Evolutionary conservation across 148 eudicot species (phyloP).

Genomic region (Rhododendron kiyosumense): DNA sequence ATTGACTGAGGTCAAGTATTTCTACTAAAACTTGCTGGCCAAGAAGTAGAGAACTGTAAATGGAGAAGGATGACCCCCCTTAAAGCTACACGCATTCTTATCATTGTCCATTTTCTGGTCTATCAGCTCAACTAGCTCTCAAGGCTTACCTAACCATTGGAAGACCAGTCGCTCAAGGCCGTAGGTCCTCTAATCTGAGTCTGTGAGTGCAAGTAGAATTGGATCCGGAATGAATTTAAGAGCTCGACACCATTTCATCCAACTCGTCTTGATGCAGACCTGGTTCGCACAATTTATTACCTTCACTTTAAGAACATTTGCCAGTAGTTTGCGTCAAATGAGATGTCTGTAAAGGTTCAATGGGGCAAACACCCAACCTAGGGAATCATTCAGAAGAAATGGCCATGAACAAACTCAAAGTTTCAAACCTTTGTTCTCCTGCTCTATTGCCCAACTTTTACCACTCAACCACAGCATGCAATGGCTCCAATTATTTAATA

Average conservation of each 20-base stretch:
- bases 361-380: not conserved
- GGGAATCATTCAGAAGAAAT: not conserved
- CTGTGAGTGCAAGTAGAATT: not conserved
- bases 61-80: not conserved
- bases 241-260: not conserved
- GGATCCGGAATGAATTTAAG: not conserved
- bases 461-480: not conserved
- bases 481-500: not conserved
- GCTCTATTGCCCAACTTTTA: not conserved
- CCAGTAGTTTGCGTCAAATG: not conserved
- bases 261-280: not conserved
- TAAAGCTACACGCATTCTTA: not conserved
- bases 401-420: not conserved
- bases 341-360: not conserved
- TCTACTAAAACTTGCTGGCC: not conserved
- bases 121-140: not conserved
- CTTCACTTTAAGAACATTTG: not conserved
- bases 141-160: not conserved
- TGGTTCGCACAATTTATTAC: not conserved
- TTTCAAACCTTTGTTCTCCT: not conserved
- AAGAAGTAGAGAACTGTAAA: not conserved
- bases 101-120: not conserved
- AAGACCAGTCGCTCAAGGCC: not conserved
- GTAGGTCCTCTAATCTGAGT: not conserved
- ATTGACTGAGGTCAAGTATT: not conserved